These are phyloP conservation scores for Botrytis fragariae DNA, from an alignment of 2,329 filamentous ascomycete genomes.

Conservation along the genomic window DNA sequence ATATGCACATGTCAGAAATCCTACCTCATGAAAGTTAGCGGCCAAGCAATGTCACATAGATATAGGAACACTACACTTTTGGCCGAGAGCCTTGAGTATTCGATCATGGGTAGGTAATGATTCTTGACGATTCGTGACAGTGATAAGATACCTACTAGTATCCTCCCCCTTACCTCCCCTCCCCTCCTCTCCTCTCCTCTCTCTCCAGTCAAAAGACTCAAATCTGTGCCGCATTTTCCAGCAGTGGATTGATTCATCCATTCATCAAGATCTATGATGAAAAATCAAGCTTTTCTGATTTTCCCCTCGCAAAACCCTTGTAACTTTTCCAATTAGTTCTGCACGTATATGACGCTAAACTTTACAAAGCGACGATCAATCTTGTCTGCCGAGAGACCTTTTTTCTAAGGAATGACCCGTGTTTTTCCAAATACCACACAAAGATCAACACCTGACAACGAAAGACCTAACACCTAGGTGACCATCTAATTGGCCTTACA, in stretches of 20 bases:
- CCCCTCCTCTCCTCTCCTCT: background rate
- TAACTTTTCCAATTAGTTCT: background rate
- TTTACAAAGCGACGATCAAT: background rate
- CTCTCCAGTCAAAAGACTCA: background rate
- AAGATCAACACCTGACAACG: background rate
- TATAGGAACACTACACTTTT: background rate
- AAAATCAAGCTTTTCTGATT: background rate
- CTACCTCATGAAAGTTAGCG: background rate
- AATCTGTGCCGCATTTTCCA: background rate
- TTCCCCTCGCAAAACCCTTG: background rate
- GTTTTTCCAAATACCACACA: background rate
- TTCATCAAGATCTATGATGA: background rate
- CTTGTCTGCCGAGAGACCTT: background rate
- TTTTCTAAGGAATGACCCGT: background rate
- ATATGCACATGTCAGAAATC: background rate
- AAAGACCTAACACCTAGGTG: background rate
- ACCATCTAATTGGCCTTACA: background rate
- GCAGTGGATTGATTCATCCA: background rate
- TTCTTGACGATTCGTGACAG: background rate
- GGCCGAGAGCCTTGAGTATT: background rate
- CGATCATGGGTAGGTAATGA: background rate
- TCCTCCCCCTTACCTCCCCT: background rate
- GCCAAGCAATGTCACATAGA: background rate
- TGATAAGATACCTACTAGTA: background rate
- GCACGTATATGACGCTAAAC: background rate